Base-by-base conservation (phyloP, 306 rosid species). In the Senna siamea region DNA sequence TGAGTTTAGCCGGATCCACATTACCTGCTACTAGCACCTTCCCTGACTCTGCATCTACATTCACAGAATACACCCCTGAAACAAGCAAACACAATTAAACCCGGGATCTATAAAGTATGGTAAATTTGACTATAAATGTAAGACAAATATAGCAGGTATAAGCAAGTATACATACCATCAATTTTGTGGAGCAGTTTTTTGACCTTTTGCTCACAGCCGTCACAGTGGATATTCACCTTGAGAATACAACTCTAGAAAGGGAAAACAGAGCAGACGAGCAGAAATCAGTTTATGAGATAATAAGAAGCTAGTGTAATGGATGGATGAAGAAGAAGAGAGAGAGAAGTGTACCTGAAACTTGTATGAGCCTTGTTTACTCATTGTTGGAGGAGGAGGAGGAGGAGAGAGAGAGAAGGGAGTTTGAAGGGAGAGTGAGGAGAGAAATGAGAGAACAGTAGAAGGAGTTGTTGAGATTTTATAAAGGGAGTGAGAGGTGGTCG, bases 161-260 rank as follows among this genome's bases (percentile, higher is more conserved):
- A n/a, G n/a, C n/a, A n/a, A n/a, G n/a, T n/a, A n/a, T n/a, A n/a
- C 6, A 64, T 72, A 94, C 99, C 99, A 0, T 94, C 99, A 35
- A 88, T 88, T 84, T 91, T 94, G 90, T 87, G 97, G 50, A 94
- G 78, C 6, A 80, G 56, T 86, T 94, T 94, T 88, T 63, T 84
- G 0, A 94, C 96, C 85, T 89, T 89, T 72, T 88, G 82, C 72
- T 81, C 89, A 76, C 97, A 94, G 2, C 99, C 99, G 9, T 90
- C 95, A 23, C 99, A 94, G 80, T 90, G 88, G 72, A 94, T 92
- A 68, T 88, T 88, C 3, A 94, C 97, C 69, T 85, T 87, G 50
- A 89, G 90, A 70, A 85, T 84, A 70, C 86, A 94, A 62, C 82
- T 87, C 99, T 92, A 5, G 28, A 5, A 17, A 5, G 26, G 48